Conservation (phyloP, 257 asterid genomes). For the Plantago ovata region DNA sequence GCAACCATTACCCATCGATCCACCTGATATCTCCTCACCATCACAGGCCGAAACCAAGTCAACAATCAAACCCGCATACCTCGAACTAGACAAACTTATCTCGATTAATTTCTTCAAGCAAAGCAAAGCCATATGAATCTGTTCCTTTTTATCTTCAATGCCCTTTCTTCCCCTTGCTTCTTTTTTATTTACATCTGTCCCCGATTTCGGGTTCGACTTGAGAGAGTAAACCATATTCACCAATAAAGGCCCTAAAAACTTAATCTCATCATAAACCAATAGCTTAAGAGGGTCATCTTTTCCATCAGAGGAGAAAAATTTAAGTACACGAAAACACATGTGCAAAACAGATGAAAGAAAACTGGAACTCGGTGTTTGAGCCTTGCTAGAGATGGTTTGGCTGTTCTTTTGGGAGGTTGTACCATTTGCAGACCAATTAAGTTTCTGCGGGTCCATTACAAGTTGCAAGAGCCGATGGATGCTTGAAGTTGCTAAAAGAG, state of each 20-base stretch:
- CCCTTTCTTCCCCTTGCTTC: slow-evolving; percentile 49
- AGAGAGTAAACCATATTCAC: slow-evolving; percentile 55
- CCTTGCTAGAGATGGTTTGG: slow-evolving; percentile 46
- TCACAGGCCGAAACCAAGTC: slow-evolving; percentile 48
- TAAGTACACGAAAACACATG: slow-evolving; percentile 50
- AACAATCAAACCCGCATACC: slow-evolving; percentile 44
- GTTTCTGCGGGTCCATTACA: slow-evolving; percentile 34
- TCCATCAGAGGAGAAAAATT: slow-evolving; percentile 36
- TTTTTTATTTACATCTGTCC: slow-evolving; percentile 40
- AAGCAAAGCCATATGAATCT: slow-evolving; percentile 47
- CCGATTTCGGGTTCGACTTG: slow-evolving; percentile 31
- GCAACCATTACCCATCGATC: slow-evolving; percentile 18
- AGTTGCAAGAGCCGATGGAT: slow-evolving; percentile 47
- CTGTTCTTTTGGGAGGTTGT: slow-evolving; percentile 49
- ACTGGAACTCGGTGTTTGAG: slow-evolving; percentile 33
- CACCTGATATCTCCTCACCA: slow-evolving; percentile 27
- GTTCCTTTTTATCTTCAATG: slow-evolving; percentile 52
- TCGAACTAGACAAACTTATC: slow-evolving; percentile 40
- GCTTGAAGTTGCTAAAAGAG: slow-evolving; percentile 68
- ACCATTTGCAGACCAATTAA: slow-evolving; percentile 28
- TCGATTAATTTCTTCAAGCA: slow-evolving; percentile 66
- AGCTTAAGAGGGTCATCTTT: slow-evolving; percentile 60
- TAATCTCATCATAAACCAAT: slow-evolving; percentile 62
- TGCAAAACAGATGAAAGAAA: slow-evolving; percentile 35
- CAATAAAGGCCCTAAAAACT: slow-evolving; percentile 66